phyloP scores from a whole-genome alignment of 2,329 filamentous ascomycete genomes.

The Cladophialophora exuberans region DNA sequence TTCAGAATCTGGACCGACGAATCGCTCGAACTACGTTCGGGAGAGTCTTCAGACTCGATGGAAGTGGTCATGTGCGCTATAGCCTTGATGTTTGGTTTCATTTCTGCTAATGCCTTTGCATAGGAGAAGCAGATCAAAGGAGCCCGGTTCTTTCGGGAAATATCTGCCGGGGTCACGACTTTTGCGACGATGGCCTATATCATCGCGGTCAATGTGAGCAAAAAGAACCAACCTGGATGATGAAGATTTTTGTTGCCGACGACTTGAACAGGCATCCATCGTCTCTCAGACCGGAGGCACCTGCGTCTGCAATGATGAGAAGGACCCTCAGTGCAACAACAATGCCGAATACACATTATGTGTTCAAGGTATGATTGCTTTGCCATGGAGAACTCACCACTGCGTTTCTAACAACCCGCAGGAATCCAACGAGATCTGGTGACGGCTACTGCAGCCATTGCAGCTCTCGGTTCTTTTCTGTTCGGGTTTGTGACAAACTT shows the following conservation, averaged over 20 bases:
- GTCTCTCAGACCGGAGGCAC: constrained; percentile 74
- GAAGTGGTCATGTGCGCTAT: neutral
- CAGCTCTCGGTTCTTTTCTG: constrained; percentile 75
- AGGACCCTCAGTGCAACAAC: constrained; percentile 51
- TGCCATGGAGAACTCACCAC: too few species aligned
- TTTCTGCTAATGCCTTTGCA: neutral
- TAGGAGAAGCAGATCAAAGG: neutral
- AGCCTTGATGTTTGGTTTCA: neutral
- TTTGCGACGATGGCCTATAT: constrained; percentile 2
- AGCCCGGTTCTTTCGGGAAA: neutral
- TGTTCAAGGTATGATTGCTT: neutral
- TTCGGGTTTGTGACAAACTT: constrained; percentile 84
- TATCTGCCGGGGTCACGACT: neutral
- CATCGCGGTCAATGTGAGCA: neutral
- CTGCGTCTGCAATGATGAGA: constrained; percentile 65
- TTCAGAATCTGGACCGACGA: too few species aligned
- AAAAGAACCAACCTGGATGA: too few species aligned
- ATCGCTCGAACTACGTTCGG: neutral
- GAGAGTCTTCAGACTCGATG: neutral
- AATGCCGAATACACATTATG: constrained; percentile 34
- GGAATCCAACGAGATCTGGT: constrained; percentile 76
- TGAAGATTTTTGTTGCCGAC: neutral
- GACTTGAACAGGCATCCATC: constrained; percentile 46
- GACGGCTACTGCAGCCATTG: constrained; percentile 81
- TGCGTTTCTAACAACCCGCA: constrained; percentile 48